A percentile compares a stretch with the other conserved stretches of the same genome.
These are phyloP conservation scores for Leccinum variicolor DNA, from an alignment of 768 basidiomycete genomes.

Conservation along the genomic window DNA sequence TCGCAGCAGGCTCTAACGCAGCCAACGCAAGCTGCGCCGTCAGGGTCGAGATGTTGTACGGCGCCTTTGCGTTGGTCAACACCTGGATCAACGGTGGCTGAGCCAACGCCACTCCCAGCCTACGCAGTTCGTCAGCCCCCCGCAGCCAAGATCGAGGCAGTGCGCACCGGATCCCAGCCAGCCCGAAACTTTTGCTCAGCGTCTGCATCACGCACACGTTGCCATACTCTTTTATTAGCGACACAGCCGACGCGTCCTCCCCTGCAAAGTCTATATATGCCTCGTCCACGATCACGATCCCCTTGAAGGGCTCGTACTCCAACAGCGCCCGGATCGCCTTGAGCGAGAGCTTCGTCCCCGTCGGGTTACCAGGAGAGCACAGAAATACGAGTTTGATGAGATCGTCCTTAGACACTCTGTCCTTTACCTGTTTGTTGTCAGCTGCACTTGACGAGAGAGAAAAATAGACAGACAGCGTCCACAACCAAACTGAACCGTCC, in stretches of 20 bases:
- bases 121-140: slow-evolving; percentile 26
- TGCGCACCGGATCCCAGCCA: slow-evolving; percentile 88
- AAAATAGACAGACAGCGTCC: slow-evolving; percentile 55
- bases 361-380: slow-evolving; percentile 97
- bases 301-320: slow-evolving; percentile 80
- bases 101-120: slow-evolving; percentile 86
- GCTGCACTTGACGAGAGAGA: not conserved
- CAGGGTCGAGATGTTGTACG: slow-evolving; percentile 93
- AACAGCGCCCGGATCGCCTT: slow-evolving; percentile 63
- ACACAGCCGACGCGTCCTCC: slow-evolving; percentile 56
- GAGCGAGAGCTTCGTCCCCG: slow-evolving; percentile 82
- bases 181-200: slow-evolving; percentile 91
- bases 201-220: slow-evolving; percentile 97
- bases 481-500: slow-evolving; percentile 75
- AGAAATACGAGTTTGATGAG: slow-evolving; percentile 90
- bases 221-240: slow-evolving; percentile 73
- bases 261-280: slow-evolving; percentile 95
- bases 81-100: slow-evolving; percentile 89
- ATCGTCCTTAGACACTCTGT: slow-evolving; percentile 62
- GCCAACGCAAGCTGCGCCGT: slow-evolving; percentile 79
- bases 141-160: not conserved
- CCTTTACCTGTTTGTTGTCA: slow-evolving; percentile 56
- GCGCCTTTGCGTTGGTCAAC: slow-evolving; percentile 93
- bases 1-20: slow-evolving; percentile 66
- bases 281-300: slow-evolving; percentile 92